These are phyloP conservation scores for Zalaria sp. DNA, from an alignment of 2,329 filamentous ascomycete genomes.

Conservation along the genomic window DNA sequence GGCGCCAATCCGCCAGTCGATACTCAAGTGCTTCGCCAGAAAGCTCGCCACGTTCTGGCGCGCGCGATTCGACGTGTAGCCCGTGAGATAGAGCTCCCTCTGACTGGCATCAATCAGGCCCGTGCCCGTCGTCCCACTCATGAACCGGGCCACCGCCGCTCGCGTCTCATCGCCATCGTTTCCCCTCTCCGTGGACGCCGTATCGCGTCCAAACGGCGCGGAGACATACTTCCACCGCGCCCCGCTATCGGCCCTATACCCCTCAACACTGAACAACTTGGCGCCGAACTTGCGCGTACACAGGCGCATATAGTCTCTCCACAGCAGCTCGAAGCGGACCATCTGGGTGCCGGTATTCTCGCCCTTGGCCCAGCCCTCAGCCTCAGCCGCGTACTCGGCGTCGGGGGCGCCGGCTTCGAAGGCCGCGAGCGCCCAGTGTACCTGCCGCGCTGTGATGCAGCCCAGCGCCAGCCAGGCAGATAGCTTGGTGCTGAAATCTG, in stretches of 20 bases:
- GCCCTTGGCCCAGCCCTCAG: conserved; percentile 49
- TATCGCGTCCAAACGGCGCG: conserved; percentile 9
- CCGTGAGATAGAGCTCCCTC: conserved; percentile 59
- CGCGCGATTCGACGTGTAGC: conserved; percentile 64
- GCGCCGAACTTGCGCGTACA: conserved; percentile 56
- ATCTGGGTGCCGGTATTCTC: conserved; percentile 58
- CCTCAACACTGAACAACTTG: conserved; percentile 49
- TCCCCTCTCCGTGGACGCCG: conserved; percentile 16
- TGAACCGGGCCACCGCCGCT: conserved; percentile 39
- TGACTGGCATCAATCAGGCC: conserved; percentile 66
- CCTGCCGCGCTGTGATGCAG: conserved; percentile 56
- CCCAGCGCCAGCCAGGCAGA: conserved; percentile 61
- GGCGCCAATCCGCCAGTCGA: conserved; percentile 70
- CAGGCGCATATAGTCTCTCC: conserved; percentile 71
- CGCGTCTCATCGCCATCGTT: conserved; percentile 27
- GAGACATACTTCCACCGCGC: conserved; percentile 20
- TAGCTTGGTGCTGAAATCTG: conserved; percentile 62
- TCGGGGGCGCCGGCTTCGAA: conserved; percentile 49
- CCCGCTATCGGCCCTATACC: conserved; percentile 40
- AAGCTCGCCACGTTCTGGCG: conserved; percentile 67
- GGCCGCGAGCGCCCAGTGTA: conserved; percentile 51
- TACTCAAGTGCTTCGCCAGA: conserved; percentile 54
- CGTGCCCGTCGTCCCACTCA: conserved; percentile 57
- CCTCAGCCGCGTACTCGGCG: conserved; percentile 12
- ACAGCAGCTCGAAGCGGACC: conserved; percentile 60